phyloP scores from a whole-genome alignment of 2,329 filamentous ascomycete genomes.

The Hymenoscyphus fructigenus region DNA sequence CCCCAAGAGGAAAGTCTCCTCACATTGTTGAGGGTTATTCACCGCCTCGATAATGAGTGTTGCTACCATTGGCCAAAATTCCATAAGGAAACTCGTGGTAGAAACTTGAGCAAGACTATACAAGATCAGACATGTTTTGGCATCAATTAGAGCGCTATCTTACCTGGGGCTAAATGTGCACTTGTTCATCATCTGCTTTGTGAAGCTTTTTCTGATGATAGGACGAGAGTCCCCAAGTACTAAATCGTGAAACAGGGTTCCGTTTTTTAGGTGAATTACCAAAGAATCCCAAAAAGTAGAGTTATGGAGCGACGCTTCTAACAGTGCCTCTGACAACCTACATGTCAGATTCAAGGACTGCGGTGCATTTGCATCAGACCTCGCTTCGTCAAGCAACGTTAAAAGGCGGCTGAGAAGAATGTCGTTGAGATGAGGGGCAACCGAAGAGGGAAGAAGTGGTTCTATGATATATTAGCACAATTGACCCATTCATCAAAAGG shows the following conservation, averaged over 20 bases:
- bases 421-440: constrained; percentile 36
- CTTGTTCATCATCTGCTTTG: constrained; percentile 35
- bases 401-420: constrained; percentile 37
- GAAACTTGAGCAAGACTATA: constrained; percentile 33
- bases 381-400: constrained; percentile 32
- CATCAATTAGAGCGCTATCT: not conserved
- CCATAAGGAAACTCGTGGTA: constrained; percentile 42
- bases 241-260: constrained; percentile 41
- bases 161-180: constrained; percentile 34
- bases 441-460: constrained; percentile 37
- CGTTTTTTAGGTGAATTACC: constrained; percentile 39
- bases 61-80: constrained; percentile 47
- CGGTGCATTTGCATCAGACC: constrained; percentile 20
- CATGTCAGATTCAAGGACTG: constrained; percentile 41
- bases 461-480: constrained; percentile 38
- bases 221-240: constrained; percentile 45
- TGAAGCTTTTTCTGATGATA: constrained; percentile 33
- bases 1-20: constrained; percentile 42
- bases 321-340: constrained; percentile 46
- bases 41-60: constrained; percentile 30
- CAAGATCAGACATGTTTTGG: constrained; percentile 7
- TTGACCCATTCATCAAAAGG: not conserved
- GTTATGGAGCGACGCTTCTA: constrained; percentile 49
- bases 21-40: constrained; percentile 29
- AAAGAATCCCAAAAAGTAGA: constrained; percentile 45